Evolutionary conservation across 2,329 filamentous ascomycete genomes (phyloP), one percentile per base, ranked within the genome.

Genomic region (Colletotrichum zoysiae): DNA sequence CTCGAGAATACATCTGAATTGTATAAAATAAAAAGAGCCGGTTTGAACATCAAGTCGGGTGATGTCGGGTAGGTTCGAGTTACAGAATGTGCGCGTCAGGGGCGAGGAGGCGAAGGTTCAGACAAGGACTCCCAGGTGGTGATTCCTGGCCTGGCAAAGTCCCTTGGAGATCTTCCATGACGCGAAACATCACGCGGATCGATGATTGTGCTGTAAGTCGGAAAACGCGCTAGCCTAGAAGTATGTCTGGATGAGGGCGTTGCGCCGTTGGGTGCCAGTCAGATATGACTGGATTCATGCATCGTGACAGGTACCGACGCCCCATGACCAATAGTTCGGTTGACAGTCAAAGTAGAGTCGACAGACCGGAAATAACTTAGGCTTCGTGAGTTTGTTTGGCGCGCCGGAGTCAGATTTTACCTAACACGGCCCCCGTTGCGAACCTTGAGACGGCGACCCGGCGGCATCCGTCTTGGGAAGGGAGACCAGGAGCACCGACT

Each of bases 381-480:
- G 38, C 23, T 18, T 33, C 40, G 11, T 16, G 9, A 65, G 26
- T 30, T 59, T 59, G 38, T 46, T 46, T 14, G 20, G 26, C 50
- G 57, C 42, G 67, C 50, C 63, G 61, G 48, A 26, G n/a, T 35
- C 33, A 38, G 16, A 55, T 26, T 26, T 1, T 20, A 16, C 3
- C 30, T 59, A 18, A 26, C 40, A 33, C 44, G 26, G n/a, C 9
- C 55, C 12, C 67, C 62, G 55, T 66, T 55, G 55, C 46, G 33
- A 66, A 66, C 26, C 26, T 56, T 56, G 40, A 8, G 14, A 46
- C n/a, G 18, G 20, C 16, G 16, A 18, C 16, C 42, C 18, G 55
- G 46, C 18, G 55, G 46, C 46, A 46, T 30, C 48, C 33, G 59
- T 65, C 56, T 70, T 57, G 63, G 63, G 55, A 46, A 67, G 26